These are phyloP conservation scores for Aspergillus brasiliensis DNA, from an alignment of 2,329 filamentous ascomycete genomes.

Conservation along the genomic window DNA sequence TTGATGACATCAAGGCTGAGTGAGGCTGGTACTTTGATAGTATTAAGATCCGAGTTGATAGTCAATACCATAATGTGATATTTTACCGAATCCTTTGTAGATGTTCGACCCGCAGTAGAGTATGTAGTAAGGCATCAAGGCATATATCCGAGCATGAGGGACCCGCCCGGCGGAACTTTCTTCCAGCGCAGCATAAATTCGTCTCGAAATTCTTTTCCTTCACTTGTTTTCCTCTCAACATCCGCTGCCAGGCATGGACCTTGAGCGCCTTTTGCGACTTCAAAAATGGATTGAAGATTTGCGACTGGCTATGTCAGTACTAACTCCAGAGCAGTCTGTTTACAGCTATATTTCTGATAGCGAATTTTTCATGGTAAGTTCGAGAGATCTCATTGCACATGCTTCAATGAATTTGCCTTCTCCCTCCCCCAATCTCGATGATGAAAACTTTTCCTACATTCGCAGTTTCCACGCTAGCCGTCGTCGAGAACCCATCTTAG, in stretches of 20 bases:
- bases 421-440: conserved; percentile 25
- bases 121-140: not conserved
- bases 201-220: conserved; percentile 1
- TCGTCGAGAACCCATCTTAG: conserved; percentile 38
- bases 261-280: not conserved
- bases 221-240: not conserved
- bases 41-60: not conserved
- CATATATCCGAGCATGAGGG: not conserved
- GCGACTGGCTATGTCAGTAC: not conserved
- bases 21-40: conserved; percentile 6
- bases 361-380: not conserved
- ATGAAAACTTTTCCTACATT: conserved; percentile 48
- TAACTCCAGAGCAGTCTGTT: not conserved
- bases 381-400: too few relatives aligned
- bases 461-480: conserved; percentile 45
- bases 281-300: not conserved
- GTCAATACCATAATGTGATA: not conserved
- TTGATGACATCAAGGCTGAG: not conserved
- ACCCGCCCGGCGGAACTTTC: conserved; percentile 1
- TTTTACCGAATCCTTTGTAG: not conserved
- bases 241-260: not conserved
- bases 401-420: not conserved
- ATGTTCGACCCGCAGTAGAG: not conserved
- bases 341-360: too few relatives aligned
- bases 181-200: not conserved